Evolutionary conservation across 768 basidiomycete genomes (phyloP).

Genomic region (Lactarius vividus): DNA sequence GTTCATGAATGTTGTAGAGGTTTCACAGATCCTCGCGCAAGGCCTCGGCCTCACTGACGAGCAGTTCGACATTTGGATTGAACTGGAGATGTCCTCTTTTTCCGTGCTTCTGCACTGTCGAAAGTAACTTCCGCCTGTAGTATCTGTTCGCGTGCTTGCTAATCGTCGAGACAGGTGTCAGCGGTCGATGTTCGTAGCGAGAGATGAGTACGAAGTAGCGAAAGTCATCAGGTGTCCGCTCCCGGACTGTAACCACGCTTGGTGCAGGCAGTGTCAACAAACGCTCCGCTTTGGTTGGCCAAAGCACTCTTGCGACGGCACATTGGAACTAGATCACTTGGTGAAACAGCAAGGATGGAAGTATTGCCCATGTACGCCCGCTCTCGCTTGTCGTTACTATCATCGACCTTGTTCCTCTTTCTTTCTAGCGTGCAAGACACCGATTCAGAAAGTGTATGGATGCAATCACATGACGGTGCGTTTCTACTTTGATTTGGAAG

Average conservation of each 20-base stretch:
- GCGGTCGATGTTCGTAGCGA: constrained; percentile 32
- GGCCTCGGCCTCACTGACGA: constrained; percentile 45
- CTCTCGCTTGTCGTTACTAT: too few relatives aligned
- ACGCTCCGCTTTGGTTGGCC: constrained; percentile 27
- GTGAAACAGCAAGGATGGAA: constrained; percentile 36
- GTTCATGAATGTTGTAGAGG: constrained; percentile 31
- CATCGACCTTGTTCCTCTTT: too few relatives aligned
- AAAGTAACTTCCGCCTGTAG: constrained; percentile 37
- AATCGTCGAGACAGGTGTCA: constrained; percentile 25
- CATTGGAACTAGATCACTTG: constrained; percentile 34
- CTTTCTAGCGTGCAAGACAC: constrained; percentile 44
- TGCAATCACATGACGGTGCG: constrained; percentile 62
- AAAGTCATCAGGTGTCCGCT: constrained; percentile 33
- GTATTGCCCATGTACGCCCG: constrained; percentile 34
- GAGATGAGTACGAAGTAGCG: constrained; percentile 30
- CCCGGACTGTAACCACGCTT: constrained; percentile 32
- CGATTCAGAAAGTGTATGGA: constrained; percentile 49
- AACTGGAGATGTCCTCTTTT: constrained; percentile 46
- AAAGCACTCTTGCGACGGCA: constrained; percentile 36
- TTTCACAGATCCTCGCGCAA: constrained; percentile 43
- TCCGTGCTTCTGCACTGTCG: constrained; percentile 49
- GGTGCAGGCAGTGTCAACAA: constrained; percentile 37
- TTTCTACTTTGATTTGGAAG: constrained; percentile 2
- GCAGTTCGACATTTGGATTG: constrained; percentile 42
- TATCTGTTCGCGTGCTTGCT: background rate